phyloP scores from a whole-genome alignment of 139 green algal species.

The Chlamydomonas eustigma region DNA sequence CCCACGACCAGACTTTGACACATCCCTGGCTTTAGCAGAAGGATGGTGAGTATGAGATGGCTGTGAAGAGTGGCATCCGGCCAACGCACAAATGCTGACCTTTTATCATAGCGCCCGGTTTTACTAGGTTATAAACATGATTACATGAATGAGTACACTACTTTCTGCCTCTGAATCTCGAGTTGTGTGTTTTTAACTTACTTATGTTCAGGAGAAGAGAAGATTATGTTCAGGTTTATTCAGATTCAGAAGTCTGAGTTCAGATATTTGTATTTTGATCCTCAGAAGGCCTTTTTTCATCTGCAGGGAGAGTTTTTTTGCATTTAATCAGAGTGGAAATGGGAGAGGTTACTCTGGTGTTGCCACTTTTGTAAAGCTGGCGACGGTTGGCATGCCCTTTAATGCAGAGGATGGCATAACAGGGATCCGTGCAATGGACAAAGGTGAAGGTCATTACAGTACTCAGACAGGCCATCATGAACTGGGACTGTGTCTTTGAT shows the following conservation, averaged over 20 bases:
- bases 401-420: background rate
- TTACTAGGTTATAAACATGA: background rate
- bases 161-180: no score
- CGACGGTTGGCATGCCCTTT: background rate
- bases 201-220: background rate
- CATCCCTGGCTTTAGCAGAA: background rate
- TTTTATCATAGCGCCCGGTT: background rate
- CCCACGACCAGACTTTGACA: background rate
- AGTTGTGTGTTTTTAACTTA: conserved; percentile 4
- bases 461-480: no score
- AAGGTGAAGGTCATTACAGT: no score
- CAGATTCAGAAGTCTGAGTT: background rate
- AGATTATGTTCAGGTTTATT: no score
- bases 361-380: background rate
- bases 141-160: background rate
- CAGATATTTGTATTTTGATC: background rate
- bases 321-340: background rate
- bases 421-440: background rate
- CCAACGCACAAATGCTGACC: background rate
- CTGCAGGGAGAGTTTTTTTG: conserved; percentile 6
- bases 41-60: conserved; percentile 1
- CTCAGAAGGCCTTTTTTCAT: background rate
- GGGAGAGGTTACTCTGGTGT: conserved; percentile 5
- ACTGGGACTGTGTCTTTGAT: no score
- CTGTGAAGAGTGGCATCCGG: background rate